These are phyloP conservation scores for Tulasnella sp. DNA, from an alignment of 768 basidiomycete species.

Conservation along the genomic window DNA sequence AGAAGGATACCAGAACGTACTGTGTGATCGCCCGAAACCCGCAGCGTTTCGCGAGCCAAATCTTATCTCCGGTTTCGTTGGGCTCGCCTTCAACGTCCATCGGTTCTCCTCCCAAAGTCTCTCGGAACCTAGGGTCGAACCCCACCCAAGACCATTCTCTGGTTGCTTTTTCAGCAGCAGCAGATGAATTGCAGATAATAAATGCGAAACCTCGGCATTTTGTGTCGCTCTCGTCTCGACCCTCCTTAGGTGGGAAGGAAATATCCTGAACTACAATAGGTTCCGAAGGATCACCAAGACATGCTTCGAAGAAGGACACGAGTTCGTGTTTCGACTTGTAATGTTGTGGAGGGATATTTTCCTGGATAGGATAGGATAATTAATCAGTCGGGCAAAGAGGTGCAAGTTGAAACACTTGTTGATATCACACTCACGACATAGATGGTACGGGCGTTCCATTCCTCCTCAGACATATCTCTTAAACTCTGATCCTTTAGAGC, in stretches of 20 bases:
- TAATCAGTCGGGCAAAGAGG: slow-evolving; percentile 17
- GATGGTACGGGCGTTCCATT: slow-evolving; percentile 59
- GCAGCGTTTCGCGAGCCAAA: slow-evolving; percentile 55
- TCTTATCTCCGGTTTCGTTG: slow-evolving; percentile 43
- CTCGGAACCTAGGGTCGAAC: not conserved
- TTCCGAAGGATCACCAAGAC: slow-evolving; percentile 34
- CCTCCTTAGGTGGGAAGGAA: slow-evolving; percentile 51
- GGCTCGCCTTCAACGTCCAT: slow-evolving; percentile 21
- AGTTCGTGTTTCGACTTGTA: slow-evolving; percentile 51
- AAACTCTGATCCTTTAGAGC: slow-evolving; percentile 31
- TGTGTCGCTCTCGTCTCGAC: slow-evolving; percentile 55
- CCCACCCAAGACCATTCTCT: slow-evolving; percentile 61
- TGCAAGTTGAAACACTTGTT: not conserved
- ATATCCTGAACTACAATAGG: slow-evolving; percentile 48
- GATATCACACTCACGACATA: slow-evolving; percentile 55
- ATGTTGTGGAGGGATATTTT: slow-evolving; percentile 59
- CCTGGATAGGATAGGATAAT: slow-evolving; percentile 43
- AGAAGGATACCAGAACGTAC: not conserved
- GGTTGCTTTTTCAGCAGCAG: slow-evolving; percentile 45
- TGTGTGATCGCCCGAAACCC: not conserved
- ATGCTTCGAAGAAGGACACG: slow-evolving; percentile 42
- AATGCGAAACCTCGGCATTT: slow-evolving; percentile 66
- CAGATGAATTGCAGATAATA: slow-evolving; percentile 47
- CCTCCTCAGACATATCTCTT: slow-evolving; percentile 40
- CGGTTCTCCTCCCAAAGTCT: not conserved